Base-by-base conservation (phyloP, 495 filamentous ascomycete species). In the Bryoglossum gracile region DNA sequence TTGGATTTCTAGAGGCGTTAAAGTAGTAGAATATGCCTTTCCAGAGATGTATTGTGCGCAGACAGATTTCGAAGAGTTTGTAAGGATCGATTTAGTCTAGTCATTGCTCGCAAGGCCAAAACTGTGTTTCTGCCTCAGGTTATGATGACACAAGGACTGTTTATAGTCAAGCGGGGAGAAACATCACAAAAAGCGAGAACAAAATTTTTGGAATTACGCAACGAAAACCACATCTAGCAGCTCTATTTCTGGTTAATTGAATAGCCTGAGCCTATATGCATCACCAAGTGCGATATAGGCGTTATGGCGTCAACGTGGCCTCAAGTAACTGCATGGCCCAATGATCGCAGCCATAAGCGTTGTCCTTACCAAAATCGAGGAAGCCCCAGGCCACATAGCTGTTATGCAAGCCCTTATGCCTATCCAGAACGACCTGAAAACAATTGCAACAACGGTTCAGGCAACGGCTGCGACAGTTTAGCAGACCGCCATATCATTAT, bases 261-360 rank as follows among this genome's bases (percentile, higher is more conserved):
- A 22, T 10, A 13, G 10, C 36, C 51, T 35, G 16, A 33, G 39
- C 13, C 3, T 14, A 17, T 25, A 23, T 3, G 25, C 16, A 43
- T n/a, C 16, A 5, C 22, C 41, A 3, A 14, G 17, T 53, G 51
- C 21, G 43, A 16, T 19, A 58, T 24, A 28, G 39, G 49, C 6
- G 39, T 43, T 34, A 37, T 51, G 25, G 54, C 48, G 11, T 44
- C 26, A 34, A 55, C 43, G 33, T 38, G 47, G 28, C 42, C 32
- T 0, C 19, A 30, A 26, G 41, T 30, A 16, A 8, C 30, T 16
- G 44, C 48, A 3, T 30, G 25, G 38, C 28, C 36, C 38, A 33
- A 36, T 37, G 32, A 38, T 38, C 32, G 44, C 32, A n/a, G 28
- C 44, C 19, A 14, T 47, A 8, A 47, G 44, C 44, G 44, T 47